Evolutionary conservation across 2,329 filamentous ascomycete genomes (phyloP).

Genomic region (Cladophialophora bantiana): DNA sequence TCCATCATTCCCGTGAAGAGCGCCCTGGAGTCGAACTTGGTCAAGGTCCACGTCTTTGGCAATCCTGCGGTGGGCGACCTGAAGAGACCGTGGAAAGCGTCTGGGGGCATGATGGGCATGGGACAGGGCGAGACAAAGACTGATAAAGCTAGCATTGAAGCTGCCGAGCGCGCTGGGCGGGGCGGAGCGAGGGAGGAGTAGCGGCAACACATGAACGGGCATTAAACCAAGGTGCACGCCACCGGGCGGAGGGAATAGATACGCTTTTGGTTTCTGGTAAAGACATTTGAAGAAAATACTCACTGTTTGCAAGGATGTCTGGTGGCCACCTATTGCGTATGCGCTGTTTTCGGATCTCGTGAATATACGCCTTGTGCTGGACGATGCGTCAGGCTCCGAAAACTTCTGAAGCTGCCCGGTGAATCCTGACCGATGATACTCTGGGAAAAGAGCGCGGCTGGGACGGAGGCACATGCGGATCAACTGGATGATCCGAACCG

Average conservation of each 20-base stretch:
- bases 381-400: background rate
- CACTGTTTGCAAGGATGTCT: background rate
- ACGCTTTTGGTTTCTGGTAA: slow-evolving; percentile 2
- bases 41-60: slow-evolving; percentile 94
- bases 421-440: background rate
- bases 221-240: background rate
- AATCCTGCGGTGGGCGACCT: slow-evolving; percentile 87
- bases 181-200: slow-evolving; percentile 61
- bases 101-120: slow-evolving; percentile 81
- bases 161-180: slow-evolving; percentile 57
- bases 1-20: slow-evolving; percentile 97
- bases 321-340: background rate
- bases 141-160: slow-evolving; percentile 78
- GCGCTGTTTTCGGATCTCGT: slow-evolving; percentile 6
- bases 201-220: slow-evolving; percentile 18
- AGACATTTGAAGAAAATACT: slow-evolving; percentile 6
- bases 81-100: slow-evolving; percentile 92
- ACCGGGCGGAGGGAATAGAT: slow-evolving; percentile 17
- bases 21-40: slow-evolving; percentile 90
- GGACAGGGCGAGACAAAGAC: slow-evolving; percentile 76
- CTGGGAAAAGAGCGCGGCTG: slow-evolving; percentile 23
- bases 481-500: slow-evolving; percentile 30
- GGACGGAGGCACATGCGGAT: slow-evolving; percentile 24
- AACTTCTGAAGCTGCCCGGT: slow-evolving; percentile 8
- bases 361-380: background rate